Evolutionary conservation across 306 rosid genomes (phyloP).

Genomic region (Dalbergia cochinchinensis): DNA sequence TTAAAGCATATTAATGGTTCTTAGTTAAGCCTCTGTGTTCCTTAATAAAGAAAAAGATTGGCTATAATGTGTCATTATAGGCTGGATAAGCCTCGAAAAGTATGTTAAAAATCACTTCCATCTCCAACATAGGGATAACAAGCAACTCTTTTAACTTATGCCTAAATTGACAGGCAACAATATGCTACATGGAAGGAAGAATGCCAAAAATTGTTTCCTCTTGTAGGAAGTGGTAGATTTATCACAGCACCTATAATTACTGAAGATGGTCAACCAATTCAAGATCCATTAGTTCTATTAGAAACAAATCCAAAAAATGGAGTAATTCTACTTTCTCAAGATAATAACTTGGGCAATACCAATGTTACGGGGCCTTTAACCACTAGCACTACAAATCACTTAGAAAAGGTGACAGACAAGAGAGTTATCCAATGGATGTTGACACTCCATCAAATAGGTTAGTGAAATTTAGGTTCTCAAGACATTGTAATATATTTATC

Average conservation of each 20-base stretch:
- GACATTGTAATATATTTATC: conserved; percentile 3
- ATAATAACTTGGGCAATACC: conserved; percentile 17
- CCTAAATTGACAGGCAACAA: conserved; percentile 57
- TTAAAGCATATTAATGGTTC: neutral
- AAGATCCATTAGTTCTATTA: conserved; percentile 80
- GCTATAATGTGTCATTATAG: neutral
- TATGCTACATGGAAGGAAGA: conserved; percentile 86
- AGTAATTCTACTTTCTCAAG: conserved; percentile 51
- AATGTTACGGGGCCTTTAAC: neutral
- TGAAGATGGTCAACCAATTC: conserved; percentile 79
- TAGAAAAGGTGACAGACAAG: conserved; percentile 64
- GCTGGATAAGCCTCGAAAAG: neutral
- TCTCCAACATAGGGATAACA: neutral
- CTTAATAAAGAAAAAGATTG: neutral
- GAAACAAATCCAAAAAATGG: conserved; percentile 69
- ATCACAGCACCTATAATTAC: conserved; percentile 88
- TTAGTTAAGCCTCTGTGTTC: neutral
- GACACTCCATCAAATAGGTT: conserved; percentile 98
- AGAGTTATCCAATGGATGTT: conserved; percentile 89
- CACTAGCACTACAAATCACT: conserved; percentile 30
- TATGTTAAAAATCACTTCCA: neutral
- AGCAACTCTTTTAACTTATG: neutral
- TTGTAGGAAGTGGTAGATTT: conserved; percentile 91
- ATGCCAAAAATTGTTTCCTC: conserved; percentile 81
- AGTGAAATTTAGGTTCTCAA: conserved; percentile 35